Percentiles rank a stretch among this genome's conserved stretches.
Evolutionary conservation across 2,329 filamentous ascomycete species (phyloP).

Genomic region (Epichloe uncinata): DNA sequence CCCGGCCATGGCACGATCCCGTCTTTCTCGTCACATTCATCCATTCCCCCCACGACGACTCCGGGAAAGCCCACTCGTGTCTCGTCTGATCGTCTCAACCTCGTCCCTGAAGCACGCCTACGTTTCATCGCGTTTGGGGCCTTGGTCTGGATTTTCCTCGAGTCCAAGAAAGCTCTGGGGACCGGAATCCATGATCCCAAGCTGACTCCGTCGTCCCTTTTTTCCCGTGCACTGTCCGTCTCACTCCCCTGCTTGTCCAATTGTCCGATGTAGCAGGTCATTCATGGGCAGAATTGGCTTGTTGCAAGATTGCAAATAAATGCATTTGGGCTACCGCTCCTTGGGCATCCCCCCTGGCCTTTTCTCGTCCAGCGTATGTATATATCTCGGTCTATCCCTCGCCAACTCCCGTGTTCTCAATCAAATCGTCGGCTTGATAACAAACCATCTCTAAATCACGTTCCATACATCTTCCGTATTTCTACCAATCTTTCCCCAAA

Average conservation of each 20-base stretch:
- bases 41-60: too few species aligned
- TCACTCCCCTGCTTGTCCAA: neutral
- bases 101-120: neutral
- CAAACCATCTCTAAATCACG: too few species aligned
- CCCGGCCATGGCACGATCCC: too few species aligned
- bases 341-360: too few species aligned
- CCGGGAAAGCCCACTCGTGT: neutral
- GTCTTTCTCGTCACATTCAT: too few species aligned
- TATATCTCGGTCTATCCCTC: neutral
- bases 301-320: neutral
- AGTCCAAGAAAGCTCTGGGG: neutral
- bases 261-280: neutral
- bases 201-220: neutral
- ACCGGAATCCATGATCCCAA: neutral
- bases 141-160: neutral
- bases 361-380: neutral
- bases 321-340: too few species aligned
- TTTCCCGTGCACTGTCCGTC: neutral
- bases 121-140: slow-evolving; percentile 2
- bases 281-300: neutral
- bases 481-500: too few species aligned
- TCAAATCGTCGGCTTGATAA: too few species aligned
- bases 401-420: too few species aligned
- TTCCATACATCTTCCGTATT: too few species aligned
- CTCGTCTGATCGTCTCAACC: neutral